phyloP scores from a whole-genome alignment of 768 basidiomycete genomes.

The Mycena sanguinolenta region DNA sequence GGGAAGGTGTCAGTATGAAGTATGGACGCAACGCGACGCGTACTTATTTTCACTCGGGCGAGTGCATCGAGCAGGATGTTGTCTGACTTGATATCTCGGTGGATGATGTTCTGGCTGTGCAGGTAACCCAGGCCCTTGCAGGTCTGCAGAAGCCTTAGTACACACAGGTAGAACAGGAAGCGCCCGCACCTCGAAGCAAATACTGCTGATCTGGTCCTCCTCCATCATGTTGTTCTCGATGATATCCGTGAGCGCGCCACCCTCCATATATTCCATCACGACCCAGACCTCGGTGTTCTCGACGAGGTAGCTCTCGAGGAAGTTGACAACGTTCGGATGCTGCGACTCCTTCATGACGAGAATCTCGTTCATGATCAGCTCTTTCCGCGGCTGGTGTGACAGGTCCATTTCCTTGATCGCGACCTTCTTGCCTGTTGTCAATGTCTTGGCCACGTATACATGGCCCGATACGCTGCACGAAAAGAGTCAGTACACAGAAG shows the following conservation, averaged over 20 bases:
- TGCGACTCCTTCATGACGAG: constrained; percentile 99
- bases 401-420: constrained; percentile 99
- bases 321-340: constrained; percentile 98
- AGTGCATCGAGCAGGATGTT: constrained; percentile 94
- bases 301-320: constrained; percentile 90
- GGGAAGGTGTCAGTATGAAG: background rate
- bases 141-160: constrained; percentile 65
- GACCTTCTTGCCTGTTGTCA: constrained; percentile 87
- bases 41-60: constrained; percentile 97
- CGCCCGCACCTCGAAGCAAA: constrained; percentile 91
- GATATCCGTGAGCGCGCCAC: constrained; percentile 96
- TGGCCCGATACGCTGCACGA: constrained; percentile 94
- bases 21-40: constrained; percentile 42
- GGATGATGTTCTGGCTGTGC: constrained; percentile 94
- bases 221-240: constrained; percentile 97
- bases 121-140: constrained; percentile 95
- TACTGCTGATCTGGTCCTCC: constrained; percentile 95
- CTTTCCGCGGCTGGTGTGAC: constrained; percentile 94
- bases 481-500: background rate
- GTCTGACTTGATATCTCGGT: constrained; percentile 97
- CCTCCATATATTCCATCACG: constrained; percentile 99
- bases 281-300: constrained; percentile 94
- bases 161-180: constrained; percentile 10
- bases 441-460: constrained; percentile 96
- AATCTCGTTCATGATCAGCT: constrained; percentile 97